Percentiles rank a stretch among this genome's conserved stretches.
These are phyloP conservation scores for Malassezia nana DNA, from an alignment of 1,284 basidiomycete genomes.

Conservation along the genomic window DNA sequence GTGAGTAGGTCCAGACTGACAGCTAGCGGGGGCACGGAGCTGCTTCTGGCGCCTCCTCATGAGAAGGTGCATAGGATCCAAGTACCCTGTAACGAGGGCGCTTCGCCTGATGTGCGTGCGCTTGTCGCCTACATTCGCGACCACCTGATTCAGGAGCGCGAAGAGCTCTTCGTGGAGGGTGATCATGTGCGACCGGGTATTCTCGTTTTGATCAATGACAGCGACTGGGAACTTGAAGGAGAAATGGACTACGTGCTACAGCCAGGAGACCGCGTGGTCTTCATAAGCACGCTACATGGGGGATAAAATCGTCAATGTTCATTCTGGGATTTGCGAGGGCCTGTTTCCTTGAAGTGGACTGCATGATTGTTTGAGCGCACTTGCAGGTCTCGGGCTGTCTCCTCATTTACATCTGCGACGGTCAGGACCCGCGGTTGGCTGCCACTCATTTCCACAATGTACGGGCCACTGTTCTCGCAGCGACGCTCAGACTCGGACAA, in stretches of 20 bases:
- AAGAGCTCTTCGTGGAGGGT: slow-evolving; percentile 79
- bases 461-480: slow-evolving; percentile 22
- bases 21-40: slow-evolving; percentile 38
- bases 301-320: slow-evolving; percentile 52
- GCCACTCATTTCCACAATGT: slow-evolving; percentile 36
- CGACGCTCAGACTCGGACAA: slow-evolving; percentile 16
- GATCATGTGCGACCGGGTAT: slow-evolving; percentile 86
- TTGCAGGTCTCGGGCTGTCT: neutral
- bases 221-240: slow-evolving; percentile 95
- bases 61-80: slow-evolving; percentile 32
- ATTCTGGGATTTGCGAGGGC: neutral
- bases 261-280: slow-evolving; percentile 77
- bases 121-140: slow-evolving; percentile 70
- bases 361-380: neutral
- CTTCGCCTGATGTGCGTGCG: slow-evolving; percentile 59
- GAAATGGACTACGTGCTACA: slow-evolving; percentile 76
- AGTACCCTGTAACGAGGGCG: slow-evolving; percentile 13
- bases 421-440: slow-evolving; percentile 21
- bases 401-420: slow-evolving; percentile 22
- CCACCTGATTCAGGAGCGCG: slow-evolving; percentile 69
- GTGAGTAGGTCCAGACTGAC: neutral
- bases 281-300: slow-evolving; percentile 91
- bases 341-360: neutral
- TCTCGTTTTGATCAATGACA: slow-evolving; percentile 85
- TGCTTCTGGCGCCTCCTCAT: slow-evolving; percentile 39